Conservation (phyloP, 2,329 filamentous ascomycete genomes). For the Metarhizium sp. region DNA sequence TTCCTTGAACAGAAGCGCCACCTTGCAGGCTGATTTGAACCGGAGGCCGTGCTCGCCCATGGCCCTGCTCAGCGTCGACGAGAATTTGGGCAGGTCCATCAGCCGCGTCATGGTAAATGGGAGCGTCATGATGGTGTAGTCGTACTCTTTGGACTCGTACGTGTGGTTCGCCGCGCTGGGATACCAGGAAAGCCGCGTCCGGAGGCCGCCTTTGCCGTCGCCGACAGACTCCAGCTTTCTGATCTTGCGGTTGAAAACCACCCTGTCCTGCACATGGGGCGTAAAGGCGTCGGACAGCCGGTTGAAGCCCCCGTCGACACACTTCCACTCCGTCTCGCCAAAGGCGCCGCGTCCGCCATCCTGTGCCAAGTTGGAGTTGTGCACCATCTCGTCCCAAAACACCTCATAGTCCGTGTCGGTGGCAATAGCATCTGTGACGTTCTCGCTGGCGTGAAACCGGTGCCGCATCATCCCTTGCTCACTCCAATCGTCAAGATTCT, state of each 20-base stretch:
- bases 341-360: conserved; percentile 16
- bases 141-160: conserved; percentile 21
- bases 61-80: conserved; percentile 16
- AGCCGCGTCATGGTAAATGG: conserved; percentile 27
- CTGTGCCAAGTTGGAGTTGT: conserved; percentile 22
- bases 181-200: conserved; percentile 5
- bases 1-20: conserved; percentile 47
- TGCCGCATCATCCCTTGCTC: conserved; percentile 23
- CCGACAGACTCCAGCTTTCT: conserved; percentile 11
- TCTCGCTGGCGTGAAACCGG: conserved; percentile 22
- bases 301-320: conserved; percentile 24
- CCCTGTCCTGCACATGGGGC: conserved; percentile 18
- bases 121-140: conserved; percentile 27
- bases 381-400: conserved; percentile 23
- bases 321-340: conserved; percentile 19
- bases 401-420: conserved; percentile 19
- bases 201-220: background rate
- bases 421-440: conserved; percentile 26
- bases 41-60: conserved; percentile 14
- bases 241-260: conserved; percentile 14
- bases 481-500: conserved; percentile 19
- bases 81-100: conserved; percentile 26
- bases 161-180: conserved; percentile 13
- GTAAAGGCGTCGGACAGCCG: conserved; percentile 24
- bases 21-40: conserved; percentile 21